A percentile compares a stretch with the other conserved stretches of the same genome.
These are phyloP conservation scores for Umbelopsis sp. DNA, from an alignment of 192 early-diverging fungal species.

Conservation along the genomic window DNA sequence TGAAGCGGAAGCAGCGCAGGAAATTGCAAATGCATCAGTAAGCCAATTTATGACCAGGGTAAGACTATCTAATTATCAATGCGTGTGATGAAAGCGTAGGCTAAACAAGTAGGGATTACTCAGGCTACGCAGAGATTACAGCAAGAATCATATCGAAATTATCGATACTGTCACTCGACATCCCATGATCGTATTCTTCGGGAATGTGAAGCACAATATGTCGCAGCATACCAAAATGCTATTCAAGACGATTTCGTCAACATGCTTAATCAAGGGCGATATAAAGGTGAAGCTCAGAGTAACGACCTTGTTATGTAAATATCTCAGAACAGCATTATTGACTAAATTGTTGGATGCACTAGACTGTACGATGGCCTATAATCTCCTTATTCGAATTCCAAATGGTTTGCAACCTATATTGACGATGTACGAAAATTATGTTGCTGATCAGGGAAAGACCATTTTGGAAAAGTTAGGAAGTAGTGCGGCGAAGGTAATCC, in stretches of 20 bases:
- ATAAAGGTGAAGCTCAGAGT: conserved; percentile 48
- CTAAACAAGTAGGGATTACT: conserved; percentile 9
- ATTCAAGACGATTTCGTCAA: conserved; percentile 70
- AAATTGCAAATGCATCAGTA: conserved; percentile 58
- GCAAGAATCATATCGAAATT: conserved; percentile 65
- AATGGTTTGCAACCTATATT: conserved; percentile 64
- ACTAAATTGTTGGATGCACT: background rate
- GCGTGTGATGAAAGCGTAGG: background rate
- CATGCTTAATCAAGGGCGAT: conserved; percentile 68
- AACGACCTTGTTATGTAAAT: background rate
- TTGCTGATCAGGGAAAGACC: conserved; percentile 59
- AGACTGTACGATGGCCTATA: conserved; percentile 74
- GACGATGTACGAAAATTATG: conserved; percentile 65
- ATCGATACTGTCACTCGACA: conserved; percentile 64
- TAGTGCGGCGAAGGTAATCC: conserved; percentile 45
- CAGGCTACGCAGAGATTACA: conserved; percentile 57
- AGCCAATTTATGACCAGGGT: conserved; percentile 75
- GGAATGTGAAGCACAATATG: conserved; percentile 78
- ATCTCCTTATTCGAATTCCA: conserved; percentile 64
- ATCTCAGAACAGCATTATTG: background rate
- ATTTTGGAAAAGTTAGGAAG: conserved; percentile 29
- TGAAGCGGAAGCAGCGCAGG: conserved; percentile 60
- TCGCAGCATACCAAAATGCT: conserved; percentile 62
- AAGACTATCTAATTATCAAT: background rate
- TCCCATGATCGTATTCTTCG: conserved; percentile 68